Percentiles rank a stretch among this genome's conserved stretches.
Evolutionary conservation across 495 filamentous ascomycete genomes (phyloP).

Genomic region (Annulohypoxylon nitens): DNA sequence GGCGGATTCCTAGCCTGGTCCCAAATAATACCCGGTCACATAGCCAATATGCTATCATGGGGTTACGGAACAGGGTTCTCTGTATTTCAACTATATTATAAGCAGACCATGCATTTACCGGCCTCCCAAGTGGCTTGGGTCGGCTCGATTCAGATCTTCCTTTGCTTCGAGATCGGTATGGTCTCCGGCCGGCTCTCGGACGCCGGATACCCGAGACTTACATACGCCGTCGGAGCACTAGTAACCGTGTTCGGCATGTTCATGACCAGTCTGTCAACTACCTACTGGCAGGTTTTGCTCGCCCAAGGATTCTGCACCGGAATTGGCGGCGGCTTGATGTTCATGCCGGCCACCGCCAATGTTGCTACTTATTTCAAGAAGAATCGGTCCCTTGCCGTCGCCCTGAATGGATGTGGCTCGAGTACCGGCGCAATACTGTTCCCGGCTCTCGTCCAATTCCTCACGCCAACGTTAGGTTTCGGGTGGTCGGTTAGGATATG

Average conservation of each 20-base stretch:
- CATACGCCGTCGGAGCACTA: slow-evolving; percentile 50
- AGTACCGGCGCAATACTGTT: slow-evolving; percentile 58
- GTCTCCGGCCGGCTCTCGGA: slow-evolving; percentile 57
- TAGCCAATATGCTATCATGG: slow-evolving; percentile 60
- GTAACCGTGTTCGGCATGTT: slow-evolving; percentile 56
- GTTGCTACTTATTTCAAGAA: slow-evolving; percentile 56
- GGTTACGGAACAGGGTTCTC: slow-evolving; percentile 58
- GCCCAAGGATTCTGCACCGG: slow-evolving; percentile 57
- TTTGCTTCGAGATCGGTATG: slow-evolving; percentile 56
- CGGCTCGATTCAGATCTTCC: slow-evolving; percentile 59
- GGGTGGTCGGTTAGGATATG: slow-evolving; percentile 58
- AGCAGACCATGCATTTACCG: slow-evolving; percentile 53
- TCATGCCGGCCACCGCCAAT: slow-evolving; percentile 58
- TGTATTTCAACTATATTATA: slow-evolving; percentile 62
- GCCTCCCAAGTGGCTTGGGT: slow-evolving; percentile 59
- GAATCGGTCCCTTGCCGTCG: slow-evolving; percentile 54
- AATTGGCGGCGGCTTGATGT: slow-evolving; percentile 57
- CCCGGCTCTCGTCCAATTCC: slow-evolving; percentile 56
- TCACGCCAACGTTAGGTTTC: slow-evolving; percentile 58
- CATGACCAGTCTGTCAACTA: slow-evolving; percentile 54
- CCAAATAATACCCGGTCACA: slow-evolving; percentile 53
- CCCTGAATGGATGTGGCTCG: slow-evolving; percentile 57
- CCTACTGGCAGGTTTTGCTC: slow-evolving; percentile 60
- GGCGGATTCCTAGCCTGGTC: slow-evolving; percentile 56
- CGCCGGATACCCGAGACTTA: slow-evolving; percentile 54